These are phyloP conservation scores for Colletotrichum plurivorum DNA, from an alignment of 2,329 filamentous ascomycete species.

Conservation along the genomic window DNA sequence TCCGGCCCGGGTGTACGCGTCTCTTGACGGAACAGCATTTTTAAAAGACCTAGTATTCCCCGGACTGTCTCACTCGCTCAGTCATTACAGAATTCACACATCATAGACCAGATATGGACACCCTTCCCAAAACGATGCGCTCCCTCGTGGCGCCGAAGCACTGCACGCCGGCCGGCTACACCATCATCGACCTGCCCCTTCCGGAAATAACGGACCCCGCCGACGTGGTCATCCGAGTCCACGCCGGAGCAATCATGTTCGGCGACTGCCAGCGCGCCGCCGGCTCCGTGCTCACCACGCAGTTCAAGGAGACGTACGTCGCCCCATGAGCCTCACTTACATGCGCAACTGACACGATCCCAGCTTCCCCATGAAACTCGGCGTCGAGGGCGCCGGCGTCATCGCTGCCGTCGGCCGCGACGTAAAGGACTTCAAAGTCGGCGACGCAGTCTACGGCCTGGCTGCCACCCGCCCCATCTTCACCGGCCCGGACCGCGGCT, in stretches of 20 bases:
- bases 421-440: constrained; percentile 23
- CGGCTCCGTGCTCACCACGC: constrained; percentile 43
- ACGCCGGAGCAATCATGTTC: constrained; percentile 53
- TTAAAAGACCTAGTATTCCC: not conserved
- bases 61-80: not conserved
- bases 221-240: constrained; percentile 59
- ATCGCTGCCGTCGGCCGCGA: constrained; percentile 5
- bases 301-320: constrained; percentile 37
- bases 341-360: not conserved
- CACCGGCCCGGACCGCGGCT: constrained; percentile 46
- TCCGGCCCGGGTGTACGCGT: constrained; percentile 9
- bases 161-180: constrained; percentile 54
- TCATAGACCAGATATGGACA: constrained; percentile 43
- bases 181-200: constrained; percentile 57
- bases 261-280: constrained; percentile 49
- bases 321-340: no score
- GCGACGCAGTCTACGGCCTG: constrained; percentile 51
- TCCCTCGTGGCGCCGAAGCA: constrained; percentile 58
- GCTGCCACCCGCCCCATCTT: constrained; percentile 56
- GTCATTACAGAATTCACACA: not conserved
- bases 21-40: not conserved
- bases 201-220: constrained; percentile 59
- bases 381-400: constrained; percentile 24
- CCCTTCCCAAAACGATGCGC: constrained; percentile 57
- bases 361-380: constrained; percentile 46